phyloP scores from a whole-genome alignment of 306 rosid species.

The Malus sieversii region DNA sequence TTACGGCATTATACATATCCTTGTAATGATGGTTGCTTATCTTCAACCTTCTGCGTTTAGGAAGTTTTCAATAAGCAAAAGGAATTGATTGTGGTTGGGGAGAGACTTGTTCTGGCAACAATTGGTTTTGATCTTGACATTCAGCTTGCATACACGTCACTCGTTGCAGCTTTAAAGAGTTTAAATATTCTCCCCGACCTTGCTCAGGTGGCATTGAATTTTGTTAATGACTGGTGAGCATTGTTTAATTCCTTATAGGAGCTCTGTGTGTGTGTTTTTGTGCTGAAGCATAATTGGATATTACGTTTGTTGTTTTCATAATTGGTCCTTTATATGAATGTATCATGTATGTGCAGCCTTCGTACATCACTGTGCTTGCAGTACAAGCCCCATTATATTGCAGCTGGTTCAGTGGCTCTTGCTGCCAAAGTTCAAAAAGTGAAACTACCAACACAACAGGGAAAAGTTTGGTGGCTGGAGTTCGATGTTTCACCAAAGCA shows the following conservation, averaged over 20 bases:
- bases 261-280: not conserved
- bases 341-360: conserved; percentile 28
- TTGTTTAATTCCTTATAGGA: not conserved
- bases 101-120: conserved; percentile 36
- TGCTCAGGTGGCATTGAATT: conserved; percentile 48
- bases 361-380: conserved; percentile 47
- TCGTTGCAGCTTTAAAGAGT: conserved; percentile 33
- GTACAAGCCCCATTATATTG: conserved; percentile 43
- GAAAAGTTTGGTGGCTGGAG: conserved; percentile 46
- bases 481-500: conserved; percentile 39
- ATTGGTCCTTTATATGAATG: conserved; percentile 1
- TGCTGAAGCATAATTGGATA: not conserved
- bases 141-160: conserved; percentile 44
- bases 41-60: conserved; percentile 16
- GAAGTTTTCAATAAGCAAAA: conserved; percentile 33
- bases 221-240: conserved; percentile 43
- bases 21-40: not conserved
- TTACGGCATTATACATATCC: not conserved
- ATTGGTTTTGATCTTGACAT: conserved; percentile 40
- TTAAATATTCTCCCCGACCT: conserved; percentile 28
- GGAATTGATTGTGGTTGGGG: conserved; percentile 34
- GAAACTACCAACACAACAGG: conserved; percentile 35
- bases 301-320: not conserved
- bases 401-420: conserved; percentile 47
- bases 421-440: conserved; percentile 43